phyloP scores from a whole-genome alignment of 129 eudicot species.

The Sambucus nigra region DNA sequence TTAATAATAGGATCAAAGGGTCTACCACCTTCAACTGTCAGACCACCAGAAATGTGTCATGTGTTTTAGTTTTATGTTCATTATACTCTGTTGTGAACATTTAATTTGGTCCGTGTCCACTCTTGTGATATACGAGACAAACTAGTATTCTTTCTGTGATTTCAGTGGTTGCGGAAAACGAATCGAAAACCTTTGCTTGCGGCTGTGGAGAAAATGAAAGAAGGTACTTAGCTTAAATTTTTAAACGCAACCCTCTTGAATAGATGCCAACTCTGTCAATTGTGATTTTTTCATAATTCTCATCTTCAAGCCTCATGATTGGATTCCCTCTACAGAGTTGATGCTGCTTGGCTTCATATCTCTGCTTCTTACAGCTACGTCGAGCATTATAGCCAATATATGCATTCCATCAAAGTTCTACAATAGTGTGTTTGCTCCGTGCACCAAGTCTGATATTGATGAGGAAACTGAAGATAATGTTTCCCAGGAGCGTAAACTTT shows the following conservation, averaged over 20 bases:
- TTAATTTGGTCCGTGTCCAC: background rate
- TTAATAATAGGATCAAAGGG: background rate
- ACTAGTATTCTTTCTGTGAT: conserved; percentile 5
- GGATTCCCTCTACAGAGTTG: conserved; percentile 57
- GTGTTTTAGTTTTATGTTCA: background rate
- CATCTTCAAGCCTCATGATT: conserved; percentile 8
- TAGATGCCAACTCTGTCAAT: background rate
- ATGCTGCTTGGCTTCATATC: conserved; percentile 99
- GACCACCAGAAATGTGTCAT: too few relatives aligned
- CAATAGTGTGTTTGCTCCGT: conserved; percentile 77
- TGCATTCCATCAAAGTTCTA: conserved; percentile 82
- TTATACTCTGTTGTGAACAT: too few relatives aligned
- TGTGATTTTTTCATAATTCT: background rate
- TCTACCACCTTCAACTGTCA: too few relatives aligned
- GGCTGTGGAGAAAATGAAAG: conserved; percentile 98
- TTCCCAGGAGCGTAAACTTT: conserved; percentile 50
- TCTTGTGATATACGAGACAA: background rate
- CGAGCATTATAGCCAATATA: conserved; percentile 78
- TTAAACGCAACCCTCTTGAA: background rate
- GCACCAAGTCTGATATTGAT: conserved; percentile 57
- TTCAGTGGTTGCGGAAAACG: conserved; percentile 89
- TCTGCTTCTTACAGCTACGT: conserved; percentile 88
- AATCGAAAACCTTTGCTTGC: conserved; percentile 88
- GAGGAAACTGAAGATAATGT: conserved; percentile 29
- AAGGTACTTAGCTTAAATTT: conserved; percentile 45